A percentile compares a stretch with the other conserved stretches of the same genome.
Conservation (phyloP, 2,329 filamentous ascomycete species). For the Trichocomaceae sp. region DNA sequence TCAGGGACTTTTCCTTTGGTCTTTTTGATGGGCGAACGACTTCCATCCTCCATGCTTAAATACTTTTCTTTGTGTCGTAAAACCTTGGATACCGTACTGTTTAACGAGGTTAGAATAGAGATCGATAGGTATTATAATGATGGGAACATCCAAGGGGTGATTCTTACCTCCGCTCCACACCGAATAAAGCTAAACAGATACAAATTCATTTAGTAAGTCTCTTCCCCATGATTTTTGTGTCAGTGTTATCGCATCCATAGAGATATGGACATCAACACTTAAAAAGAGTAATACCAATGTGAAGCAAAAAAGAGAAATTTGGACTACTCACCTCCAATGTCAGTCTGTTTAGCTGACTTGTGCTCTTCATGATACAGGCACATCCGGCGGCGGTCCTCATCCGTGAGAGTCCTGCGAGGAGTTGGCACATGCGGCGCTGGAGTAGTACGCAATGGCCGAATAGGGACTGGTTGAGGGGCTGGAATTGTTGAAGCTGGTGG, state of each 20-base stretch:
- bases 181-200: conserved; percentile 63
- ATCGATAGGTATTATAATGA: neutral
- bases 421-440: conserved; percentile 47
- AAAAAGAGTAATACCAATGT: neutral
- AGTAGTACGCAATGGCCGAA: conserved; percentile 23
- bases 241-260: neutral
- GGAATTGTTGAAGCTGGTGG: conserved; percentile 41
- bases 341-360: conserved; percentile 85
- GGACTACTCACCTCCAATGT: conserved; percentile 68
- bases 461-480: conserved; percentile 47
- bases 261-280: neutral
- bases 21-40: conserved; percentile 71
- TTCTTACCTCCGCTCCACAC: conserved; percentile 87
- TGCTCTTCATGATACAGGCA: conserved; percentile 89
- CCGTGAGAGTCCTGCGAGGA: conserved; percentile 79
- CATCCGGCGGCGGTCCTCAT: conserved; percentile 85
- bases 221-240: neutral
- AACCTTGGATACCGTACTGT: conserved; percentile 97
- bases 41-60: conserved; percentile 72
- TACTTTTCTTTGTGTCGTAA: conserved; percentile 92
- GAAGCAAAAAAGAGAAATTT: neutral
- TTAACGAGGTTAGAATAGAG: neutral
- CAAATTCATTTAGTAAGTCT: neutral
- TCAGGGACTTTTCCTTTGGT: conserved; percentile 80
- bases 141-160: neutral